Conservation (phyloP, 352 stramenopile species). For the Globisporangium sylvaticum region DNA sequence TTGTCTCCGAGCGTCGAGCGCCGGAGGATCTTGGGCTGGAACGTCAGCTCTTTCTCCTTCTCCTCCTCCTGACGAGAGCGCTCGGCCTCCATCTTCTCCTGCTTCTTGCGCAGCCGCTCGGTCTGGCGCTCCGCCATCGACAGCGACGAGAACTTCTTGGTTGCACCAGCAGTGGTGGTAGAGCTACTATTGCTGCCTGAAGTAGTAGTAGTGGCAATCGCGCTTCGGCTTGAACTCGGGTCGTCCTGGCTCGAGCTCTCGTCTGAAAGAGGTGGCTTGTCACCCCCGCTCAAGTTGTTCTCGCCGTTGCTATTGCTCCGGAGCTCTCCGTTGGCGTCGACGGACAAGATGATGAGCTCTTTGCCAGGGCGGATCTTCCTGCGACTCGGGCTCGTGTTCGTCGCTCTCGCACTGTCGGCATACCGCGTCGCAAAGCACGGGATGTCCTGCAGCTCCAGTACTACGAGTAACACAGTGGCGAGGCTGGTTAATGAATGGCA, state of each 20-base stretch:
- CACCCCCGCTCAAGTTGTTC: slow-evolving; percentile 9
- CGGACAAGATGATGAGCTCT: slow-evolving; percentile 68
- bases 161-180: slow-evolving; percentile 4
- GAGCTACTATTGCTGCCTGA: slow-evolving; percentile 1
- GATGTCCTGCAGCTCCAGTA: slow-evolving; percentile 70
- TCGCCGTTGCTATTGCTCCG: slow-evolving; percentile 1
- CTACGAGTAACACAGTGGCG: slow-evolving; percentile 12
- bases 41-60: slow-evolving; percentile 76
- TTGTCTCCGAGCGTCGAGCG: slow-evolving; percentile 54
- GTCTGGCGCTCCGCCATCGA: slow-evolving; percentile 80
- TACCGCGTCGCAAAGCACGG: slow-evolving; percentile 30
- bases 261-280: slow-evolving; percentile 20
- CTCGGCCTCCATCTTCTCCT: slow-evolving; percentile 69
- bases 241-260: slow-evolving; percentile 2
- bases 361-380: slow-evolving; percentile 75
- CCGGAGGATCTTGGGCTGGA: slow-evolving; percentile 77
- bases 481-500: background rate
- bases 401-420: slow-evolving; percentile 7
- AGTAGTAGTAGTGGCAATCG: background rate
- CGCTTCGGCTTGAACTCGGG: background rate
- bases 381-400: slow-evolving; percentile 52
- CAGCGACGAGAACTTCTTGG: slow-evolving; percentile 55
- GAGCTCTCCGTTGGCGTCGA: slow-evolving; percentile 30
- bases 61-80: slow-evolving; percentile 61
- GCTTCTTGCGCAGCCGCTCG: slow-evolving; percentile 76